phyloP scores from a whole-genome alignment of 2,329 filamentous ascomycete genomes.

The Amauroascus verrucosus region DNA sequence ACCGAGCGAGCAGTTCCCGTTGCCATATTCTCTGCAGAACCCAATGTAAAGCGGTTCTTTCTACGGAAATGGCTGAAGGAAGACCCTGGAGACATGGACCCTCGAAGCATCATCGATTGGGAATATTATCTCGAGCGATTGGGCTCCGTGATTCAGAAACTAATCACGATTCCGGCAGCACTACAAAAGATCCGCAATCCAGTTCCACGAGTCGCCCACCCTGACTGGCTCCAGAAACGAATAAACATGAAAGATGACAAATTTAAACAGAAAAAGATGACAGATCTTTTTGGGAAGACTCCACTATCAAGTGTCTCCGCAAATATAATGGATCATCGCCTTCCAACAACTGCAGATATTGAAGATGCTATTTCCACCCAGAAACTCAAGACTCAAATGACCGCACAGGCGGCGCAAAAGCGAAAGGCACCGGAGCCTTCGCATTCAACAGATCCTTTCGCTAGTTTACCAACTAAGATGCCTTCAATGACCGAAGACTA shows the following conservation, averaged over 20 bases:
- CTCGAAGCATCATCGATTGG: slow-evolving; percentile 85
- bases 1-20: slow-evolving; percentile 92
- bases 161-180: slow-evolving; percentile 96
- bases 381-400: slow-evolving; percentile 54
- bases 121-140: slow-evolving; percentile 93
- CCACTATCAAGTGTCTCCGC: slow-evolving; percentile 59
- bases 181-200: slow-evolving; percentile 92
- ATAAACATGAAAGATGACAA: slow-evolving; percentile 95
- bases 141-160: slow-evolving; percentile 94
- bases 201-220: slow-evolving; percentile 83
- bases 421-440: slow-evolving; percentile 59
- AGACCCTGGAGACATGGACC: slow-evolving; percentile 83
- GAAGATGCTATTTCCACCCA: slow-evolving; percentile 59
- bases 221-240: slow-evolving; percentile 88
- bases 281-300: slow-evolving; percentile 64
- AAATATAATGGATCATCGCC: slow-evolving; percentile 51
- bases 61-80: slow-evolving; percentile 93
- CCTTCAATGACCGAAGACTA: slow-evolving; percentile 81
- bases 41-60: slow-evolving; percentile 76
- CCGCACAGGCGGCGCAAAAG: slow-evolving; percentile 50
- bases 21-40: slow-evolving; percentile 91
- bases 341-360: slow-evolving; percentile 53
- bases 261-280: slow-evolving; percentile 98
- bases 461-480: slow-evolving; percentile 71
- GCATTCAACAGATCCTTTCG: slow-evolving; percentile 65